Base-by-base conservation (phyloP, 176 grass and related monocot species). In the Juncus effusus region DNA sequence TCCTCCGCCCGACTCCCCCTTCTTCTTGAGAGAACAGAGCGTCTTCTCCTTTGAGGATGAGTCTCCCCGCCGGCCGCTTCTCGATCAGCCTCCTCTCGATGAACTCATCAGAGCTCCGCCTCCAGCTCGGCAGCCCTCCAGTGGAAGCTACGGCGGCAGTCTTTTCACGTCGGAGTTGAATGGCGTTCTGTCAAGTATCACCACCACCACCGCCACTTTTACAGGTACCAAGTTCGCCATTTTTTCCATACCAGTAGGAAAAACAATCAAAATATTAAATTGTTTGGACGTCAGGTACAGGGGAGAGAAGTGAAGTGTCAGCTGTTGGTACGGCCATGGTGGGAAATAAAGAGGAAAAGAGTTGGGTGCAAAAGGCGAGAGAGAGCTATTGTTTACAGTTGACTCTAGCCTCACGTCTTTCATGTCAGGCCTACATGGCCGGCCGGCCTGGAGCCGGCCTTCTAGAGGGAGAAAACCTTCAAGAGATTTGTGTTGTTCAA, bases 341-440 rank as follows among this genome's bases (percentile, higher is more conserved):
- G 44, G 44, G 44, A 9, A 47, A 47, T 47, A 60, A 42, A 6
- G 64, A 74, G 41, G 80, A 61, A 69, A 81, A 82, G 36, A 79
- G 65, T 36, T 96, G 87, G 92, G 87, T 84, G 11, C 79, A 77
- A 28, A 86, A 78, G 45, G 80, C 77, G 11, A 88, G 72, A 76
- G 92, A 96, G 65, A 63, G 87, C 37, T 96, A 96, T 79, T 96
- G 91, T 79, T 72, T 96, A 73, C 92, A 91, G 70, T 83, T 85
- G 36, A 87, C 87, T 16, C 63, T 96, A 38, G 92, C 92, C 51
- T 74, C 84, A 42, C 80, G 92, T 53, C 78, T 96, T 66, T 88
- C 87, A 56, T 83, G 84, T 44, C 82, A 91, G 76, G 92, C 87
- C 52, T 96, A 85, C 79, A 73, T 96, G 63, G 79, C 92, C 14